These are phyloP conservation scores for Pezizomycotina sp. DNA, from an alignment of 2,329 filamentous ascomycete genomes.

Conservation along the genomic window DNA sequence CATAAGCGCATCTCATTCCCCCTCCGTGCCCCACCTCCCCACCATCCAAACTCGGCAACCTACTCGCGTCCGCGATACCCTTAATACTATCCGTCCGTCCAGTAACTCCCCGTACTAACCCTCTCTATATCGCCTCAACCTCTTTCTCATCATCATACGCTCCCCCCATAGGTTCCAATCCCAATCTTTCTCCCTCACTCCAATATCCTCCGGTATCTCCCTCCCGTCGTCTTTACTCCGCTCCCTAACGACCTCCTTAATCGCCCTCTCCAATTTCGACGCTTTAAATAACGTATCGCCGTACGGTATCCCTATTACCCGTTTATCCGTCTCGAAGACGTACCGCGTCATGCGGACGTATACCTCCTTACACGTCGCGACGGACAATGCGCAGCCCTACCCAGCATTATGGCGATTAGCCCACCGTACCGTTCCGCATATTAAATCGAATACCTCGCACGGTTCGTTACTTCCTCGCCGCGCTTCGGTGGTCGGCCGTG, in stretches of 20 bases:
- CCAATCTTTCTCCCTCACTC: conserved; percentile 17
- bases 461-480: conserved; percentile 80
- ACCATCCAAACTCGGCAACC: conserved; percentile 3
- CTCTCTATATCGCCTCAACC: conserved; percentile 13
- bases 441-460: conserved; percentile 96
- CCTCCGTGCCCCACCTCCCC: conserved; percentile 4
- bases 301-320: conserved; percentile 86
- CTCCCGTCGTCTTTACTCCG: conserved; percentile 17
- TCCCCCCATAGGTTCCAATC: conserved; percentile 16
- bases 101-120: conserved; percentile 17
- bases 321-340: conserved; percentile 98
- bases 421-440: conserved; percentile 86
- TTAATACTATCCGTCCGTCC: conserved; percentile 17
- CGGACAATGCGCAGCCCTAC: conserved; percentile 71
- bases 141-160: conserved; percentile 15
- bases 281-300: conserved; percentile 84
- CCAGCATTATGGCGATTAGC: conserved; percentile 96
- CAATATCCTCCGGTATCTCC: conserved; percentile 15
- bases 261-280: conserved; percentile 84
- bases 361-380: conserved; percentile 94
- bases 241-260: conserved; percentile 71
- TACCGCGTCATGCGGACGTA: conserved; percentile 87
- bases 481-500: conserved; percentile 66
- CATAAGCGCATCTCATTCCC: conserved; percentile 13
- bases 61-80: conserved; percentile 16